These are phyloP conservation scores for Penicillium sp. DNA, from an alignment of 2,329 filamentous ascomycete species.

Conservation along the genomic window DNA sequence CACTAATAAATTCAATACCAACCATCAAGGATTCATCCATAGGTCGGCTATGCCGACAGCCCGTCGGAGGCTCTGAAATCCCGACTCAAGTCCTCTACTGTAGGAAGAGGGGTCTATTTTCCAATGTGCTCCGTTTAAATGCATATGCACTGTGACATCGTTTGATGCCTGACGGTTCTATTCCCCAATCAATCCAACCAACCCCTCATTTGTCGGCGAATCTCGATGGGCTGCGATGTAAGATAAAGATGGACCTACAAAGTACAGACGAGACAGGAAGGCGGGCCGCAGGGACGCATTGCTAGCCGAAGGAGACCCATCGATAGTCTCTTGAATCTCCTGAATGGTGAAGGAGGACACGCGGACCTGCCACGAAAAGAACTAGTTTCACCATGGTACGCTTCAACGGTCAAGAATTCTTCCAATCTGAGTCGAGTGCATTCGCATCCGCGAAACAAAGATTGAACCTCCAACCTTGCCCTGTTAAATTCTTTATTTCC, in stretches of 20 bases:
- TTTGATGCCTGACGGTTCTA: background rate
- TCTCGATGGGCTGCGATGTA: background rate
- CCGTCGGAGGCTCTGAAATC: background rate
- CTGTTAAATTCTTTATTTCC: background rate
- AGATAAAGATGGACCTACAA: background rate
- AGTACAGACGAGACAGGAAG: background rate
- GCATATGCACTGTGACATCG: constrained; percentile 5
- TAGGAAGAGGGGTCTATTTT: background rate
- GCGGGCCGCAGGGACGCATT: background rate
- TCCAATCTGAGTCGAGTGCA: background rate
- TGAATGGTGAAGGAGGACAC: background rate
- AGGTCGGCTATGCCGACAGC: background rate
- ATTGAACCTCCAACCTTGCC: background rate
- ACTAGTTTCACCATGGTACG: background rate
- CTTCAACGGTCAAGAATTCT: background rate
- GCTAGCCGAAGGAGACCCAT: background rate
- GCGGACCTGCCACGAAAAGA: background rate
- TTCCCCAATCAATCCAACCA: background rate
- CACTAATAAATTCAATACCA: background rate
- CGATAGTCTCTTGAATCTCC: background rate
- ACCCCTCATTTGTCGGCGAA: background rate
- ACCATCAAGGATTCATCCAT: background rate
- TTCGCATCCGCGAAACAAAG: background rate
- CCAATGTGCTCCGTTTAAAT: too few species aligned
- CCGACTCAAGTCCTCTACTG: background rate